phyloP scores from a whole-genome alignment of 2,329 filamentous ascomycete species.

The Blastomyces percursus region DNA sequence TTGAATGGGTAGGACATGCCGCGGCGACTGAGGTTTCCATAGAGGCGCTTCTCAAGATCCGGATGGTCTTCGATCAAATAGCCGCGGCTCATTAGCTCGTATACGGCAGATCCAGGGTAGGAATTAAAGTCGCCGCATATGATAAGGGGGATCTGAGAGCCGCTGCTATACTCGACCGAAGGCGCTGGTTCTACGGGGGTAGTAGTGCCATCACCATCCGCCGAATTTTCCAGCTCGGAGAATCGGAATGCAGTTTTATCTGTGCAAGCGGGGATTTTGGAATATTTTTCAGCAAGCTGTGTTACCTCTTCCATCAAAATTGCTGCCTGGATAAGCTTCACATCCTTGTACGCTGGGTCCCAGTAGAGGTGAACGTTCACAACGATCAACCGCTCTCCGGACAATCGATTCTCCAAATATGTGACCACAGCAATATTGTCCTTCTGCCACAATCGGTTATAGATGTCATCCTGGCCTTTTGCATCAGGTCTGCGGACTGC shows the following conservation, averaged over 20 bases:
- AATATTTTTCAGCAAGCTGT: constrained; percentile 75
- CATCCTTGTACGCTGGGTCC: constrained; percentile 82
- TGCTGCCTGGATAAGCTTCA: constrained; percentile 92
- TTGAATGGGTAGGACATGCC: constrained; percentile 94
- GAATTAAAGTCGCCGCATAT: constrained; percentile 98
- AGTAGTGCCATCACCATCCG: constrained; percentile 34
- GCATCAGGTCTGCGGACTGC: constrained; percentile 93
- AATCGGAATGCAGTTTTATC: constrained; percentile 56
- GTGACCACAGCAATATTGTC: constrained; percentile 90
- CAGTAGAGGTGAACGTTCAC: constrained; percentile 92
- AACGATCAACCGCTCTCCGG: constrained; percentile 83
- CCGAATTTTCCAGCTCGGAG: constrained; percentile 38
- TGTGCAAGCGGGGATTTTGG: constrained; percentile 64
- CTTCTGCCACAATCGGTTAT: constrained; percentile 96
- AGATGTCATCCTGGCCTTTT: constrained; percentile 94
- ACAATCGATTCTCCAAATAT: constrained; percentile 84
- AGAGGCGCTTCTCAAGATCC: constrained; percentile 70
- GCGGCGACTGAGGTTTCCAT: constrained; percentile 84
- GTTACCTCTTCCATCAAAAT: constrained; percentile 88
- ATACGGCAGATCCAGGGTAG: constrained; percentile 72
- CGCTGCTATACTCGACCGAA: constrained; percentile 75
- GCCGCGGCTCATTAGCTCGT: constrained; percentile 76
- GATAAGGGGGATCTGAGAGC: constrained; percentile 78
- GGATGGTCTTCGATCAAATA: constrained; percentile 65
- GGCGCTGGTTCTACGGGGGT: constrained; percentile 54